Evolutionary conservation across 148 eudicot genomes (phyloP), one percentile per base, ranked within the genome.

Genomic region (Camellia sinensis): DNA sequence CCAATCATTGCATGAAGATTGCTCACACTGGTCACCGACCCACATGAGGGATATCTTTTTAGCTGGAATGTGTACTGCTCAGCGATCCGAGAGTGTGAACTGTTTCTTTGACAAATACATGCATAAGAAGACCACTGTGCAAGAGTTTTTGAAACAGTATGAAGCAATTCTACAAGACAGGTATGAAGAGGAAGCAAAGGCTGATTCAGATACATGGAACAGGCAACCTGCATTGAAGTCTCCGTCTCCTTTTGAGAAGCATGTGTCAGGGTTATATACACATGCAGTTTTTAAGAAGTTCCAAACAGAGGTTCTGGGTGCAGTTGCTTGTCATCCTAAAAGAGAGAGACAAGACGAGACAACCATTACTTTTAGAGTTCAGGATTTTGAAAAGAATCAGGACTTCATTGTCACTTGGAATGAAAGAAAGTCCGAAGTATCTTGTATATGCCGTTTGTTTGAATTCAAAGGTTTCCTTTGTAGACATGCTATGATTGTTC

Each of bases 161-260:
- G 98, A 92, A 65, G 40, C 87, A 52, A 91, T 93, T 61, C 70
- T 96, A 77, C 98, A 93, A 70, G 98, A 96, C 64, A 83, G 99
- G 82, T 96, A 92, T 82, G 99, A 96, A 85, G 99, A 93, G 89
- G 99, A 96, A 78, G 93, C 97, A 14, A 96, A 93, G 82, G 97
- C 95, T 65, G 93, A 89, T 70, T 88, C 88, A 81, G 99, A 96
- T 86, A 89, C 98, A 71, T 96, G 93, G 93, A 92, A 93, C 84
- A 90, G 92, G 63, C 93, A 87, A 82, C 95, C 95, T 70, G 80
- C 87, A 15, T 75, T 92, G 68, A 96, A 91, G 76, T 96, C 98
- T 77, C 99, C 99, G 65, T 96, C 99, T 65, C 99, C 99, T 73
- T 90, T 96, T 61, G 99, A 96, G 89, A 96, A 96, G 87, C 99